Evolutionary conservation across 306 rosid genomes (phyloP), one percentile per base, ranked within the genome.

Genomic region (Geum urbanum): DNA sequence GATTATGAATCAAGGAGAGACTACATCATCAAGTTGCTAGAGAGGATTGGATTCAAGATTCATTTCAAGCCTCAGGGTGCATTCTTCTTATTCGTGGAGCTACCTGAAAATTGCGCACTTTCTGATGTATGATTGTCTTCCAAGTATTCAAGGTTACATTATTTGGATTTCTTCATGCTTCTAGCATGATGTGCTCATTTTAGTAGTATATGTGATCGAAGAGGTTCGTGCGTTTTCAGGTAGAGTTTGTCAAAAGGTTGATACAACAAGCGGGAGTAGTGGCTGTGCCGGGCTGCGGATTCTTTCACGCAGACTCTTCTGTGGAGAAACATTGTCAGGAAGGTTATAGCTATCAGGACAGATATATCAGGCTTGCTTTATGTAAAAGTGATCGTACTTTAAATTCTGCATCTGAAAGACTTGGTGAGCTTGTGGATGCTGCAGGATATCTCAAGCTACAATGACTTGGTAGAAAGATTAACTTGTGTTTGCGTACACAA

Each of bases 231-330:
- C 27, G 7, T 61, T 81, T 58, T 35, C 86, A 92, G 97, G 87
- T 84, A 44, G 91, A 90, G 69, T 92, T 70, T 85, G 91, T 92
- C 7, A 82, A 80, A 80, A 81, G 79, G 68, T 46, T 92, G 66
- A 86, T 92, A 81, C 67, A 86, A 71, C 75, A 79, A 77, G 92
- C 89, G 0, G 96, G 91, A 37, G 88, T 92, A 74, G 98, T 90
- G 85, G 96, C 96, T 18, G 96, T 92, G 74, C 96, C 96, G 65
- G 92, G 96, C 44, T 79, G 85, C 65, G 89, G 92, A 60, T 89
- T 92, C 76, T 89, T 92, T 37, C 95, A 79, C 53, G 19, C 82
- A 15, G 68, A 80, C 55, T 72, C 54, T 20, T 72, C 16, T 6
- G 39, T 61, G 45, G 74, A 79, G 66, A 90, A 81, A 76, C 57